Evolutionary conservation across 2,329 filamentous ascomycete species (phyloP).

Genomic region (Exserohilum turcica): DNA sequence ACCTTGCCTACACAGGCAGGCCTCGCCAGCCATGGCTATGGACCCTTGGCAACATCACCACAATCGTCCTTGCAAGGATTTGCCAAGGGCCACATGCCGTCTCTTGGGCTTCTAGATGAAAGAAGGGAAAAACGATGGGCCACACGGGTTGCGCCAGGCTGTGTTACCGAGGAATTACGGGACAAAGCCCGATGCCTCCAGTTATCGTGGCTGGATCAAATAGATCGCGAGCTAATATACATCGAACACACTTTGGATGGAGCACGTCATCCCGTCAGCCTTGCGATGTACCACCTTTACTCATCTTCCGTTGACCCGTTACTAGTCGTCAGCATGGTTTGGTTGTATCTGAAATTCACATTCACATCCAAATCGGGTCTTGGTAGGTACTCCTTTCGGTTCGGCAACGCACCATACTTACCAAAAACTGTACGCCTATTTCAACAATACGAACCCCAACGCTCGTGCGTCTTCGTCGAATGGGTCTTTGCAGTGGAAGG

Average conservation of each 20-base stretch:
- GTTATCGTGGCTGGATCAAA: not conserved
- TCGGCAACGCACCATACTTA: not conserved
- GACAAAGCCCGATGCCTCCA: no score
- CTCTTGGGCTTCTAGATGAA: not conserved
- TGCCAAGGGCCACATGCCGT: not conserved
- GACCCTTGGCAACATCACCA: not conserved
- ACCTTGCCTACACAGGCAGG: not conserved
- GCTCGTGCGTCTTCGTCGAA: not conserved
- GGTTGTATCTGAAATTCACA: not conserved
- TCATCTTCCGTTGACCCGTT: not conserved
- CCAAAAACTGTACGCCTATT: not conserved
- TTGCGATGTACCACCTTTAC: not conserved
- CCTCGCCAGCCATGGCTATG: not conserved
- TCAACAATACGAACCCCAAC: not conserved
- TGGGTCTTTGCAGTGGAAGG: not conserved
- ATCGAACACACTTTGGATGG: not conserved
- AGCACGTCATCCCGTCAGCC: not conserved
- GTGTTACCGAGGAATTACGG: no score
- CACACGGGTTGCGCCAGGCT: not conserved
- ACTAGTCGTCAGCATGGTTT: not conserved
- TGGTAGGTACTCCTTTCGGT: not conserved
- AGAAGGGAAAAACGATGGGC: not conserved
- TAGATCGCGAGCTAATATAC: not conserved
- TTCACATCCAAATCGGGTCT: not conserved
- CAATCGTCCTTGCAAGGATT: not conserved